These are phyloP conservation scores for Ganoderma leucocontextum DNA, from an alignment of 1,284 basidiomycete species.

Conservation along the genomic window DNA sequence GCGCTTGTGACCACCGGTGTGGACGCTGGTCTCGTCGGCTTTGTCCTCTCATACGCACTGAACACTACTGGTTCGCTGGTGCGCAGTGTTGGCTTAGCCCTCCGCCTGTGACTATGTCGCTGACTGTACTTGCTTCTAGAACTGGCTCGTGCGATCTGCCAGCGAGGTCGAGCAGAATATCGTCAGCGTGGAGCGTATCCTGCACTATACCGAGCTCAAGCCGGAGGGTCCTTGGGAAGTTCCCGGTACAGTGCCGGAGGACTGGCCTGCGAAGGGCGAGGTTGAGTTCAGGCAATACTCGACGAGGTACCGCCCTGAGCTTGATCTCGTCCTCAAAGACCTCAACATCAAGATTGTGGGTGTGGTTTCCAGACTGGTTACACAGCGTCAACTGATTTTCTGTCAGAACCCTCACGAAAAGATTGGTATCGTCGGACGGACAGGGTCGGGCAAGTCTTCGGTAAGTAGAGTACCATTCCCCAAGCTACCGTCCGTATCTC, in stretches of 20 bases:
- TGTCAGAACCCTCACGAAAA: conserved; percentile 77
- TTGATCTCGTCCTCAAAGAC: conserved; percentile 82
- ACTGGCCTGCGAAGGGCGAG: conserved; percentile 82
- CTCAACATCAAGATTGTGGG: conserved; percentile 73
- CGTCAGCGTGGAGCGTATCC: conserved; percentile 85
- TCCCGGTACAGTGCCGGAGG: conserved; percentile 65
- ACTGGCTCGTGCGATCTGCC: conserved; percentile 91
- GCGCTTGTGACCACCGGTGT: conserved; percentile 78
- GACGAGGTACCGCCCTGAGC: conserved; percentile 83
- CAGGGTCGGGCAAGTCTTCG: conserved; percentile 93
- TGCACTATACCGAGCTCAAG: conserved; percentile 78
- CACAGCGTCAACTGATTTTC: conserved; percentile 11
- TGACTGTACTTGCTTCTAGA: conserved; percentile 49
- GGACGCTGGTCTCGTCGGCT: conserved; percentile 91
- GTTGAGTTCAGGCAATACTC: conserved; percentile 87
- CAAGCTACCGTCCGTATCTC: conserved; percentile 8
- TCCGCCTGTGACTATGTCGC: background rate
- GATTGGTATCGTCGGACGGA: conserved; percentile 88
- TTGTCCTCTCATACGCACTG: conserved; percentile 89
- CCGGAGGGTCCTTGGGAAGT: conserved; percentile 83
- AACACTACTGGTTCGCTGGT: conserved; percentile 81
- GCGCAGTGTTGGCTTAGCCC: conserved; percentile 29
- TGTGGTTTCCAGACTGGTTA: conserved; percentile 11
- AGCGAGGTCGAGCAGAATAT: conserved; percentile 96
- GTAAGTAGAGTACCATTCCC: conserved; percentile 52